Base-by-base conservation (phyloP, 2,329 filamentous ascomycete genomes). In the Sporothrix variecibatus region DNA sequence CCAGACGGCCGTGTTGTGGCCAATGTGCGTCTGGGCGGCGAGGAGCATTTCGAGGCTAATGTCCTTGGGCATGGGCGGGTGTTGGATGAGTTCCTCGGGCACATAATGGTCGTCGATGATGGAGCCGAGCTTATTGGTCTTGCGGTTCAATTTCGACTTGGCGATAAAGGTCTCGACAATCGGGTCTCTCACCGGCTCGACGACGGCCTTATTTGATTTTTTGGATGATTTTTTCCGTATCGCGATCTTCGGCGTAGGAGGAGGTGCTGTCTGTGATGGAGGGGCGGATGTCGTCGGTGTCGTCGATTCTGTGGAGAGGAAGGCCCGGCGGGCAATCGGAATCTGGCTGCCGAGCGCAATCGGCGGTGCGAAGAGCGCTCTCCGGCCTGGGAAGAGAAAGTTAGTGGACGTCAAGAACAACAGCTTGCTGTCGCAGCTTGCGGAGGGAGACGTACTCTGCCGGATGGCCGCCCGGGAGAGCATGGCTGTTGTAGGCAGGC, bases 11-110 rank as follows among this genome's bases (percentile, higher is more conserved):
- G 93, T 95, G 79, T 93, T 89, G 84, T 99, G 96, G 76, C 96
- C 96, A 82, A 98, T 90, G 84, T 97, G 94, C 72, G 90, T 90
- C 84, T 97, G 94, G 43, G 92, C 91, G 64, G 94, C 93, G 86
- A 97, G 91, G 76, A 99, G 89, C 76, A 97, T 88, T 85, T 98
- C 95, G 75, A 99, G 90, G 67, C 94, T 95, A 75, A 98, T 89
- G 80, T 98, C 93, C 81, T 91, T 87, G 31, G 94, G 92, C 53
- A 84, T 84, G 0, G 94, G 94, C 3, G 96, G 95, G 80, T 94
- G 87, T 74, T 84, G 85, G 76, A 95, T 85, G 72, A 97, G 84
- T 73, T 89, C 85, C 77, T 88, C 86, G 3, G 93, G 92, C 75
- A 88, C 82, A 83, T 95, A 95, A 75, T 88, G 86, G 58, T 85